These are phyloP conservation scores for Hypericum perforatum DNA, from an alignment of 345 rosid genomes.

Conservation along the genomic window DNA sequence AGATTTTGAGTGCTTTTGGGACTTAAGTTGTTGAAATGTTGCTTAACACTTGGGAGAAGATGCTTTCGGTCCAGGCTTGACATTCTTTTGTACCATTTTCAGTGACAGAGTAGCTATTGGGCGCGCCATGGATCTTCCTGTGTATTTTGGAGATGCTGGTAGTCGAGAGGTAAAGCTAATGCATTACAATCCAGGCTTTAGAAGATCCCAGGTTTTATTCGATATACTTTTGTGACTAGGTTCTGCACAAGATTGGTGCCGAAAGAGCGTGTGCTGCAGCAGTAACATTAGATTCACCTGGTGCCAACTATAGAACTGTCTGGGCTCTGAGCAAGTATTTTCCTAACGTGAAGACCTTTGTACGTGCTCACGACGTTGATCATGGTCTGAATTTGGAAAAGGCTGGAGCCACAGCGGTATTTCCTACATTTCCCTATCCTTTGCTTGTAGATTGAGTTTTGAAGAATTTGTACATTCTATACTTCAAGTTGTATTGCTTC, in stretches of 20 bases:
- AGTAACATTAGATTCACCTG: slow-evolving; percentile 86
- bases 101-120: slow-evolving; percentile 95
- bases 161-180: slow-evolving; percentile 77
- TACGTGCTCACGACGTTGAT: slow-evolving; percentile 95
- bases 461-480: too few relatives aligned
- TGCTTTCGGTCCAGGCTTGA: too few relatives aligned
- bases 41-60: too few relatives aligned
- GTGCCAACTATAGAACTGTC: slow-evolving; percentile 97
- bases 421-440: neutral
- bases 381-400: slow-evolving; percentile 93
- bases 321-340: slow-evolving; percentile 98
- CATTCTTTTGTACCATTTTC: slow-evolving; percentile 17
- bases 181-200: neutral
- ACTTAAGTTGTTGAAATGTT: too few relatives aligned
- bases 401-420: slow-evolving; percentile 97
- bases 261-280: slow-evolving; percentile 98
- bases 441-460: too few relatives aligned
- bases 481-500: neutral
- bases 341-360: slow-evolving; percentile 93
- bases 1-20: too few relatives aligned
- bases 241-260: slow-evolving; percentile 94
- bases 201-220: slow-evolving; percentile 12
- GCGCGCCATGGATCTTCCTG: slow-evolving; percentile 94
- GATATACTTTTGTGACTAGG: slow-evolving; percentile 36
- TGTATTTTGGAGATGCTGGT: slow-evolving; percentile 96